Percentiles rank a stretch among this genome's conserved stretches.
phyloP scores from a whole-genome alignment of 1,284 basidiomycete species.

The Apiotrichum domesticum region DNA sequence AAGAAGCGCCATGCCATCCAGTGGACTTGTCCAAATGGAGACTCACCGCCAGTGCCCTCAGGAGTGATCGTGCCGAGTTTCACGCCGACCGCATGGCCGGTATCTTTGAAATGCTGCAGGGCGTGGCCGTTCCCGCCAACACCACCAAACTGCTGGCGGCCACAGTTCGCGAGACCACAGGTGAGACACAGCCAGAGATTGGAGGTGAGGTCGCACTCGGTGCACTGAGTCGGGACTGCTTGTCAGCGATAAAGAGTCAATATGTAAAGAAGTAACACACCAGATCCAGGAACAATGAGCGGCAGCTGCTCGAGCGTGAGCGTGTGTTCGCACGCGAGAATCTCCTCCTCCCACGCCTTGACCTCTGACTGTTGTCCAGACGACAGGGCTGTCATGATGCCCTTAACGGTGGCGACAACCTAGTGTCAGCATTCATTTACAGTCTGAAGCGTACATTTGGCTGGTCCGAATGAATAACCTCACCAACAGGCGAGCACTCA shows the following conservation, averaged over 20 bases:
- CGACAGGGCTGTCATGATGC: constrained; percentile 73
- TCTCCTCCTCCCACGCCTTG: constrained; percentile 96
- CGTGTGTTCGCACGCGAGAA: constrained; percentile 80
- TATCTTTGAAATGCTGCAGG: constrained; percentile 69
- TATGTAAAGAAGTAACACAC: constrained; percentile 16
- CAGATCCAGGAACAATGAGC: constrained; percentile 29
- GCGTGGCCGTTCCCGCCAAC: constrained; percentile 86
- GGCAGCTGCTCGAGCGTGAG: constrained; percentile 65
- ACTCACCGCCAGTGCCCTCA: constrained; percentile 76
- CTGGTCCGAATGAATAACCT: constrained; percentile 55
- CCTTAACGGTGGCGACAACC: constrained; percentile 59
- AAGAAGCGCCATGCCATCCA: no score
- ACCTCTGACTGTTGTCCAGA: constrained; percentile 90
- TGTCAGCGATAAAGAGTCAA: constrained; percentile 24
- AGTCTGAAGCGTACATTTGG: constrained; percentile 34
- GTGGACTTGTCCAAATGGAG: neutral
- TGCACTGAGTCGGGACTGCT: constrained; percentile 67
- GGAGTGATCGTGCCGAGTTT: constrained; percentile 97
- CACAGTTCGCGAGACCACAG: constrained; percentile 92
- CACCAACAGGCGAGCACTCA: constrained; percentile 53
- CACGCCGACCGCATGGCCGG: constrained; percentile 76
- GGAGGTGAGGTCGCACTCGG: constrained; percentile 69
- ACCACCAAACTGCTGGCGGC: constrained; percentile 80
- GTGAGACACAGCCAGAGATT: constrained; percentile 95
- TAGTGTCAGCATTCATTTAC: constrained; percentile 26